Conservation (phyloP, 352 stramenopile species). For the Phytophthora idaei region DNA sequence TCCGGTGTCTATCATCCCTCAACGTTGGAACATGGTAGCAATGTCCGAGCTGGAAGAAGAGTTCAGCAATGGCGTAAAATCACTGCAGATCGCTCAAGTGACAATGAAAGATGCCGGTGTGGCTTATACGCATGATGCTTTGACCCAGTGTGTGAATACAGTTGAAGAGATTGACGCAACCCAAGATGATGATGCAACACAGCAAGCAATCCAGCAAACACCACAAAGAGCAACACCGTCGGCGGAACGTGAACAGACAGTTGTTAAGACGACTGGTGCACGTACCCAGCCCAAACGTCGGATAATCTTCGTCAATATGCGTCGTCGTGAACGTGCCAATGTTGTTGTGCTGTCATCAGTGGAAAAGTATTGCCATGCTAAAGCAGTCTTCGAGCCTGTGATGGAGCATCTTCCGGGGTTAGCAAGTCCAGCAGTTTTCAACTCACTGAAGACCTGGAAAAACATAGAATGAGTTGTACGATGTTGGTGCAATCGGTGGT, state of each 20-base stretch:
- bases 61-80: background rate
- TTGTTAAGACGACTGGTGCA: no score
- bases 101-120: background rate
- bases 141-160: no score
- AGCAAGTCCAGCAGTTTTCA: background rate
- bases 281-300: background rate
- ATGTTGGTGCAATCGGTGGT: background rate
- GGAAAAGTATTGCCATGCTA: background rate
- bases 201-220: background rate
- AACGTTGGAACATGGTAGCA: background rate
- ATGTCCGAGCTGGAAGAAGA: background rate
- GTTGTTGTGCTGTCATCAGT: conserved; percentile 2
- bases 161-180: background rate
- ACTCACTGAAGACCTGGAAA: background rate
- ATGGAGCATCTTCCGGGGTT: background rate
- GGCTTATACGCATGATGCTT: background rate
- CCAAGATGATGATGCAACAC: background rate
- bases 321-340: conserved; percentile 4
- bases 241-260: no score
- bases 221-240: background rate
- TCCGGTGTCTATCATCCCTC: background rate
- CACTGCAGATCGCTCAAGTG: background rate
- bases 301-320: conserved; percentile 1
- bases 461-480: background rate
- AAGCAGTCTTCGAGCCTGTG: conserved; percentile 1